Conservation (phyloP, 1,139 yeast species). For the Sporopachydermia cereana region DNA sequence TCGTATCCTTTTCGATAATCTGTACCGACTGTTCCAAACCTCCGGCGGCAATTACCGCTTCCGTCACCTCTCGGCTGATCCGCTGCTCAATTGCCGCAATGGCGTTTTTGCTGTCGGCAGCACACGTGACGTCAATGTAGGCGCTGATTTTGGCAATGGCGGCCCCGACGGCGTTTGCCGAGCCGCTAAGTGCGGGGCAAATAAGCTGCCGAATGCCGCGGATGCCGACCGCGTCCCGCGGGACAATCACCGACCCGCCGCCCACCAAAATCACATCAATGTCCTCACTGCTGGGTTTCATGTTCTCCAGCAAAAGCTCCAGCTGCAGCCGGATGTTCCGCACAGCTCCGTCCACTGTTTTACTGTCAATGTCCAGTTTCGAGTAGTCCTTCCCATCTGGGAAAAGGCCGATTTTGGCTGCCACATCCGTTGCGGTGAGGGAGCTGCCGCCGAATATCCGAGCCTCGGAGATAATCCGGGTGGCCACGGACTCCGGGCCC, state of each 20-base stretch:
- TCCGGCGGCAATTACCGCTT: conserved; percentile 22
- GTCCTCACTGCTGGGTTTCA: conserved; percentile 32
- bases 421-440: conserved; percentile 28
- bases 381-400: not conserved
- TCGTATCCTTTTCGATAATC: conserved; percentile 9
- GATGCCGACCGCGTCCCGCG: conserved; percentile 18
- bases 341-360: conserved; percentile 13
- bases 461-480: conserved; percentile 23
- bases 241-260: conserved; percentile 34
- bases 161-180: conserved; percentile 38
- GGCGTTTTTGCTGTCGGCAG: conserved; percentile 11
- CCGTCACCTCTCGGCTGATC: conserved; percentile 12
- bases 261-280: conserved; percentile 33
- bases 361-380: not conserved
- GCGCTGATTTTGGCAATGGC: conserved; percentile 32
- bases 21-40: conserved; percentile 18
- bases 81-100: conserved; percentile 10
- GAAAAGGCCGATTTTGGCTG: conserved; percentile 19
- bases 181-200: conserved; percentile 29
- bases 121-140: conserved; percentile 16
- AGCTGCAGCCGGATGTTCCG: conserved; percentile 14
- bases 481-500: conserved; percentile 34
- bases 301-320: conserved; percentile 27
- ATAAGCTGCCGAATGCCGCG: conserved; percentile 31
- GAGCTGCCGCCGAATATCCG: conserved; percentile 29